phyloP scores from a whole-genome alignment of 2,329 filamentous ascomycete species.

The Paecilomyces dactylethromorphus region DNA sequence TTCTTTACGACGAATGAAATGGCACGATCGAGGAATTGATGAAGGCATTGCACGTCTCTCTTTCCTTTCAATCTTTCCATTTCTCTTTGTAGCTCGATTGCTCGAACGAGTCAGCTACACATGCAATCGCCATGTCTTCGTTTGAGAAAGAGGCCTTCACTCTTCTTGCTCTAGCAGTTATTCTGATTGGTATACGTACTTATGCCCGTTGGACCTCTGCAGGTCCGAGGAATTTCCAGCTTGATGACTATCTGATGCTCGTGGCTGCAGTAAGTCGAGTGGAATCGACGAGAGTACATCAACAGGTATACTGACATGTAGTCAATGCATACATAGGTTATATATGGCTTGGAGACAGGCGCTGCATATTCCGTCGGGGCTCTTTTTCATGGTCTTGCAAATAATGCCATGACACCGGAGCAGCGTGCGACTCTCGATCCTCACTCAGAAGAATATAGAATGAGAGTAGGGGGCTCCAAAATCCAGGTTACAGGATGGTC shows the following conservation, averaged over 20 bases:
- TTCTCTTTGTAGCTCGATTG: not conserved
- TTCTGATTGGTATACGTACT: conserved; percentile 46
- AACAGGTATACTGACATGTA: not conserved
- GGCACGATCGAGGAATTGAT: not conserved
- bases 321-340: conserved; percentile 27
- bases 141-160: conserved; percentile 45
- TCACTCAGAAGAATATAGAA: conserved; percentile 39
- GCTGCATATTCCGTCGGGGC: conserved; percentile 46
- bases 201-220: conserved; percentile 42
- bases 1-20: not conserved
- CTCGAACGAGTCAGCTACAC: not conserved
- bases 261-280: conserved; percentile 43
- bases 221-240: conserved; percentile 46
- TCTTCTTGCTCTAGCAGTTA: conserved; percentile 45
- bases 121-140: conserved; percentile 9
- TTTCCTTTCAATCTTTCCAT: not conserved
- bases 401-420: conserved; percentile 51
- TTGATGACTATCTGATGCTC: conserved; percentile 55
- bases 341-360: conserved; percentile 47
- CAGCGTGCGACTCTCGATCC: conserved; percentile 42
- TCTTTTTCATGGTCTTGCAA: conserved; percentile 46
- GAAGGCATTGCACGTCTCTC: not conserved
- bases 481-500: conserved; percentile 50
- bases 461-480: conserved; percentile 49
- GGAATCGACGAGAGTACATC: not conserved